phyloP scores from a whole-genome alignment of 202 grass and related monocot genomes.

The Digitaria exilis region DNA sequence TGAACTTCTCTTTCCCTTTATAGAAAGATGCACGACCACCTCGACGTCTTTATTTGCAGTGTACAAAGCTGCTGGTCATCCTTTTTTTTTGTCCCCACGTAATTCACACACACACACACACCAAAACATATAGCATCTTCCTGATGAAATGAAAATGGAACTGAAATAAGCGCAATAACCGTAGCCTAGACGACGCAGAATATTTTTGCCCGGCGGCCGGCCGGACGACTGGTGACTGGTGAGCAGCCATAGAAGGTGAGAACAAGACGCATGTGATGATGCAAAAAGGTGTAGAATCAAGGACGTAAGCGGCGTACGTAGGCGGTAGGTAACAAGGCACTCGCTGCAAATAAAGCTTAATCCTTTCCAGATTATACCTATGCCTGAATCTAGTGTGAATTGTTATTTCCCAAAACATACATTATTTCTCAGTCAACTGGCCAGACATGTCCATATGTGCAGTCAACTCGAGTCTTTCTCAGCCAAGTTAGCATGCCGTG shows the following conservation, averaged over 20 bases:
- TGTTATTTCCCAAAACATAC: no score
- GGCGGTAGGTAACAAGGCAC: not conserved
- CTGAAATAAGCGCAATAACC: not conserved
- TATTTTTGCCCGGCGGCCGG: not conserved
- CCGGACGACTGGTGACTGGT: no score
- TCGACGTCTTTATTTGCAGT: conserved; percentile 24
- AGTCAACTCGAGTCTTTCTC: conserved; percentile 12
- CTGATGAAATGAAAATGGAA: not conserved
- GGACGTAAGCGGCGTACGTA: conserved; percentile 11
- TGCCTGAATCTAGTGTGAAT: no score
- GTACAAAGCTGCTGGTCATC: conserved; percentile 27
- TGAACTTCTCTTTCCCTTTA: conserved; percentile 37
- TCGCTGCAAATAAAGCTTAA: not conserved
- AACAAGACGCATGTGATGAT: not conserved
- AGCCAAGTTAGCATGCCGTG: not conserved
- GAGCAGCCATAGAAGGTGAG: not conserved
- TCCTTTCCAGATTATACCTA: not conserved
- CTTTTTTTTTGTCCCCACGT: not conserved
- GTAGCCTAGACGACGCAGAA: conserved; percentile 1
- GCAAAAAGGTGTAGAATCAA: not conserved
- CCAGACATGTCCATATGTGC: not conserved
- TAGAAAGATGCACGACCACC: conserved; percentile 39
- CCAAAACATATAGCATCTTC: not conserved
- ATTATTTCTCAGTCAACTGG: not conserved
- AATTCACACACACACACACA: not conserved